phyloP scores from a whole-genome alignment of 176 grass and related monocot genomes.

The Oryza meridionalis region DNA sequence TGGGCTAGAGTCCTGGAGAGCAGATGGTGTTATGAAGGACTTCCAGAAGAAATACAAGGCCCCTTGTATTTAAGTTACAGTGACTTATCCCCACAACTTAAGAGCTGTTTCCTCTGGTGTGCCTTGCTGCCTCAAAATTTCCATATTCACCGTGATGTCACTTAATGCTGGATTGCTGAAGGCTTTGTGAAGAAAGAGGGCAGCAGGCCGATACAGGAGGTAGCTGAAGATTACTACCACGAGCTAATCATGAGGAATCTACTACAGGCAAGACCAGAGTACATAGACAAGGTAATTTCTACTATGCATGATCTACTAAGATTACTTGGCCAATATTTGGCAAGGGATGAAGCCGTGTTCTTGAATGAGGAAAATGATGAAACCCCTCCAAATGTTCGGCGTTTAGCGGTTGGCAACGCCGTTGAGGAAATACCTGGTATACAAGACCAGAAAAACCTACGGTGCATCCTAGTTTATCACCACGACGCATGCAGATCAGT shows the following conservation, averaged over 20 bases:
- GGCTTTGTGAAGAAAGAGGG: constrained; percentile 43
- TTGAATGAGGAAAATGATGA: background rate
- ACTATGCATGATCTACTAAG: constrained; percentile 45
- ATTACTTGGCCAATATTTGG: constrained; percentile 18
- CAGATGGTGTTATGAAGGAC: constrained; percentile 34
- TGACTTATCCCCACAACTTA: constrained; percentile 40
- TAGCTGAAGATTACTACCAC: constrained; percentile 41
- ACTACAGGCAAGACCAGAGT: constrained; percentile 14
- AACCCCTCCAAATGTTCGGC: background rate
- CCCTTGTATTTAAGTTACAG: constrained; percentile 58
- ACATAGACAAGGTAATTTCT: background rate
- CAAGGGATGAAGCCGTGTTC: background rate
- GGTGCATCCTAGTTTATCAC: constrained; percentile 8
- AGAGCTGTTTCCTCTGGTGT: constrained; percentile 55
- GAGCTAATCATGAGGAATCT: constrained; percentile 49
- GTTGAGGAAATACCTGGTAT: background rate
- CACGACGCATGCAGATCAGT: background rate
- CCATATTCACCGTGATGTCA: background rate
- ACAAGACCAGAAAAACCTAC: background rate
- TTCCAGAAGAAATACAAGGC: constrained; percentile 10
- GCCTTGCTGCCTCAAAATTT: constrained; percentile 42
- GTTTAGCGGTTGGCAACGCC: background rate
- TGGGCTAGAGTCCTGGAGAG: constrained; percentile 31
- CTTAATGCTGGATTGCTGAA: constrained; percentile 45
- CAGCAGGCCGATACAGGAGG: background rate